Evolutionary conservation across 1,284 basidiomycete species (phyloP), one percentile per base, ranked within the genome.

Genomic region (Pascua guehoae): DNA sequence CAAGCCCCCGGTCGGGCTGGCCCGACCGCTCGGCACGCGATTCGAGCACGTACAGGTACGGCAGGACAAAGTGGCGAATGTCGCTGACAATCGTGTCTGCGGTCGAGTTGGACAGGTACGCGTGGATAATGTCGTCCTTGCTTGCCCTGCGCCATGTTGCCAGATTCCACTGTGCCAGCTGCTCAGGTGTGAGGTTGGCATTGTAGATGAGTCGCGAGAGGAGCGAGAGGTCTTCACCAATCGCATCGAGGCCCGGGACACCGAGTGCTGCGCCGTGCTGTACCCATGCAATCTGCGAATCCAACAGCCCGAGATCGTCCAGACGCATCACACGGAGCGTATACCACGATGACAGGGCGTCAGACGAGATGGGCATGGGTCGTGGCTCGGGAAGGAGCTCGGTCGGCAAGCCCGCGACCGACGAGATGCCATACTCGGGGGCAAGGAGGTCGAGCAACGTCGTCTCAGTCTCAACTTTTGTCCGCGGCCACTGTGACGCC

Each of bases 1-100:
- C 63, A 24, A 92, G 78, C 5, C 73, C 73, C 5, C 86, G 80
- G 69, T 91, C 87, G 0, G 89, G 83, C 8, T 77, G 74, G 14
- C 89, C 89, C 24, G 82, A 78, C 38, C 92, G 86, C 73, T 95
- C 92, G 49, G 86, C 84, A 32, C 88, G 86, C 15, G 88, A 84
- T 74, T 95, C 91, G 17, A 95, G 80, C 17, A 95, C 90, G 65
- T 88, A 93, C 1, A 96, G 83, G 71, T 94, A 97, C 1, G 93
- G 93, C 76, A 92, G 81, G 54, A 92, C 88, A 36, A 95, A 85
- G 37, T 81, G 82, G 24, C 82, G 79, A 51, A 96, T 86, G 65
- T 92, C 86, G 47, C 75, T 74, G 1, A 86, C 82, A n/a, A 96
- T 68, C 14, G 82, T 83, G 3, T 81, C 78, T 4, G 87, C 80